These are phyloP conservation scores for Scedosporium boydii DNA, from an alignment of 2,329 filamentous ascomycete species.

Conservation along the genomic window DNA sequence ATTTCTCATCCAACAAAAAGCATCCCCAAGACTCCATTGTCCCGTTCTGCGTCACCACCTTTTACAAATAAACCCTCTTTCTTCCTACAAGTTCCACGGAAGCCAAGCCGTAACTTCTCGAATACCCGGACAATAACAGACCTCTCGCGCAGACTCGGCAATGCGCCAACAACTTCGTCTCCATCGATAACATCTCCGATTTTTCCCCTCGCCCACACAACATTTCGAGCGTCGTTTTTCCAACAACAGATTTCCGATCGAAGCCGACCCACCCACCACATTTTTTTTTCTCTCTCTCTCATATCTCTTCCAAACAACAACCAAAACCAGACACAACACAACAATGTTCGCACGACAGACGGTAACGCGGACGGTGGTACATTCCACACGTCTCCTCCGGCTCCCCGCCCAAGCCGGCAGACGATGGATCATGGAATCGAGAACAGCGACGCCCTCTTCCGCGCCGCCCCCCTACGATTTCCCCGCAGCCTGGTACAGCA, in stretches of 20 bases:
- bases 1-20: not conserved
- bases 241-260: not conserved
- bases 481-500: not conserved
- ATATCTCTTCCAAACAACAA: not conserved
- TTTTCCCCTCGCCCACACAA: not conserved
- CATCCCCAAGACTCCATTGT: not conserved
- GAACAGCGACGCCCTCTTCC: not conserved
- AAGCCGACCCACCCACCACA: not conserved
- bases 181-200: not conserved
- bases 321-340: not conserved
- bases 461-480: not conserved
- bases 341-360: constrained; percentile 5
- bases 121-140: not conserved
- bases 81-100: not conserved
- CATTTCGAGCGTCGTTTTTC: not conserved
- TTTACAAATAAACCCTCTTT: not conserved
- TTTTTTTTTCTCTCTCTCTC: not conserved
- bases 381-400: not conserved
- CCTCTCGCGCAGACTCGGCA: not conserved
- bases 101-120: not conserved
- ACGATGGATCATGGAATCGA: not conserved
- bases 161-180: not conserved
- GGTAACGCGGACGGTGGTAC: not conserved
- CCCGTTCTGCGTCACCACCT: not conserved
- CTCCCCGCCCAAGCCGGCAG: not conserved